Percentiles rank a stretch among this genome's conserved stretches.
Evolutionary conservation across 2,329 filamentous ascomycete species (phyloP).

Genomic region (Scytalidium sp.): DNA sequence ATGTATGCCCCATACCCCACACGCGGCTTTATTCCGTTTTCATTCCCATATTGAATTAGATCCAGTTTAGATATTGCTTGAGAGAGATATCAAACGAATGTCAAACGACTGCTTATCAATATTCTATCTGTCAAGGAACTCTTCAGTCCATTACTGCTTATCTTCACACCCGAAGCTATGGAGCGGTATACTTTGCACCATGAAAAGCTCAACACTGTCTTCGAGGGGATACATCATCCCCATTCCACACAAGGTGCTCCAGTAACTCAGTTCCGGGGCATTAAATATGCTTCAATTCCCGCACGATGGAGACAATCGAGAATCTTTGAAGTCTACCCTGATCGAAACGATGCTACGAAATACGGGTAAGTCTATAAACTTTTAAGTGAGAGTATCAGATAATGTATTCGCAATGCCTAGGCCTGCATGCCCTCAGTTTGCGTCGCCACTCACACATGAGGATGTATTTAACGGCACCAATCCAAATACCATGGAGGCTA

Average conservation of each 20-base stretch:
- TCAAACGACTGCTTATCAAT: too few species aligned
- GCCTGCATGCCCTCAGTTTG: conserved; percentile 11
- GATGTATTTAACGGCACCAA: conserved; percentile 8
- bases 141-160: too few species aligned
- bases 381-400: not conserved
- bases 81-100: too few species aligned
- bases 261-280: conserved; percentile 10
- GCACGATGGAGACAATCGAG: conserved; percentile 9
- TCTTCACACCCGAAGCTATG: too few species aligned
- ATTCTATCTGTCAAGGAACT: too few species aligned
- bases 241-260: not conserved
- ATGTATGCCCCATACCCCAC: too few species aligned
- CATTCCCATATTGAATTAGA: too few species aligned
- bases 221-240: not conserved
- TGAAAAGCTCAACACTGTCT: not conserved
- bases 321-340: conserved; percentile 3
- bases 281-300: conserved; percentile 12
- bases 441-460: conserved; percentile 5
- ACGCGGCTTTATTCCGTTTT: too few species aligned
- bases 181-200: not conserved
- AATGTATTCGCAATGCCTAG: not conserved
- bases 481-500: not conserved
- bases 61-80: too few species aligned
- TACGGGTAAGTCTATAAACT: conserved; percentile 7
- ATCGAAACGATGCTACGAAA: not conserved